Evolutionary conservation across 139 green algal genomes (phyloP), one percentile per base, ranked within the genome.

Genomic region (Auxenochlorella pyrenoidosa): DNA sequence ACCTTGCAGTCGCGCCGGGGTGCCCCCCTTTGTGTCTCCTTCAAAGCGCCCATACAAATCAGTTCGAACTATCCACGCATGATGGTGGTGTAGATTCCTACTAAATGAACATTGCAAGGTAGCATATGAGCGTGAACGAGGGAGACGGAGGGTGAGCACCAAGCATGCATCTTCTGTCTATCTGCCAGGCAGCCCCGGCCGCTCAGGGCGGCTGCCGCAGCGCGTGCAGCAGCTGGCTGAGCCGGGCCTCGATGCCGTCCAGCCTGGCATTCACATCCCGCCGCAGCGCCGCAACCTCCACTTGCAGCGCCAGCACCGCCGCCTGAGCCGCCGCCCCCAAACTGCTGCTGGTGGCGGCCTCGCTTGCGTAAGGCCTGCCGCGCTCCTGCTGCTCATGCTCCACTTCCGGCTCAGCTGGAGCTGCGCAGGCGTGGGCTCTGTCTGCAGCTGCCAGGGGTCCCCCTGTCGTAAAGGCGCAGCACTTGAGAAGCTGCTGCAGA

Each of bases 221-320:
- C 60, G 43, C 40, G 8, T 30, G 63, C 40, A 85, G 59, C 80
- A 85, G 40, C 28, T 15, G 26, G 63, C 15, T 43, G 13, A 85
- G 60, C 40, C 63, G 63, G 0, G 38, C 60, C 1, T 40, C 43
- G 12, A 85, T n/a, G 40, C 40, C 16, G 32, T 85, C 63, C 40
- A 85, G 80, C 40, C 80, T n/a, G 15, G 30, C 59, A 76, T 63
- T 85, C 28, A 85, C 4, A 0, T 85, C 80, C 28, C 43, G 80
- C 16, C 80, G 80, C 38, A 76, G n/a, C 13, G 40, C 59, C 1
- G 30, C 40, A 60, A 85, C 80, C 26, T 70, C 60, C 30, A 10
- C 59, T 66, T 85, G 80, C 13, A 85, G 28, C 26, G 63, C 80
- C 41, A 44, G 63, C 60, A 85, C 63, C 0, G 79, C 59, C 13